Percentiles rank a stretch among this genome's conserved stretches.
These are phyloP conservation scores for Peniophora sp. DNA, from an alignment of 1,284 basidiomycete genomes.

Conservation along the genomic window DNA sequence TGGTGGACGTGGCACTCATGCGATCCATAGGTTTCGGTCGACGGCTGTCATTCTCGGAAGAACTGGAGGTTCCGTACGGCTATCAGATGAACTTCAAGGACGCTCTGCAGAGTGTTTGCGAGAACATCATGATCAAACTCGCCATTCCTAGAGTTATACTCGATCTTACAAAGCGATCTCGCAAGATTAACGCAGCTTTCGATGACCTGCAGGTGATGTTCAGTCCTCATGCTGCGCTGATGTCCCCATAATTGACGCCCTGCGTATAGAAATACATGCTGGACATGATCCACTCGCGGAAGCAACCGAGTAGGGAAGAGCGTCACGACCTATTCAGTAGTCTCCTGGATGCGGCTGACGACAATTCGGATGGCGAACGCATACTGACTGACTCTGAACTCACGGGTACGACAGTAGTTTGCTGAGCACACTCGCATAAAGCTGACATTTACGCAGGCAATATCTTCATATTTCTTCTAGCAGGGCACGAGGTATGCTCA, in stretches of 20 bases:
- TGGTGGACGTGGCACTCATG: too few relatives aligned
- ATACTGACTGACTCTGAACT: constrained; percentile 35
- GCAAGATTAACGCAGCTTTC: constrained; percentile 26
- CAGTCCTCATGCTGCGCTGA: background rate
- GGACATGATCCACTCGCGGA: constrained; percentile 41
- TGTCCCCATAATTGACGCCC: background rate
- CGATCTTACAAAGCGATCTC: constrained; percentile 24
- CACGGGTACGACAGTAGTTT: constrained; percentile 10
- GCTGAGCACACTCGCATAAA: too few relatives aligned
- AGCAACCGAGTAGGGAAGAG: constrained; percentile 24
- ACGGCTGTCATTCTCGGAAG: constrained; percentile 10
- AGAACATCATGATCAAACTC: constrained; percentile 30
- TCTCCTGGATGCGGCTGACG: constrained; percentile 35
- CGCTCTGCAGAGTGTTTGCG: constrained; percentile 36
- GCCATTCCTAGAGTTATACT: constrained; percentile 33
- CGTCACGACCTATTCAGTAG: constrained; percentile 41
- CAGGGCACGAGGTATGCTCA: constrained; percentile 34
- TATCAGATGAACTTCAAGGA: constrained; percentile 19
- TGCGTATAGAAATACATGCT: constrained; percentile 35
- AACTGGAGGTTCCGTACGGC: constrained; percentile 6
- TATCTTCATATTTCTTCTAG: constrained; percentile 34
- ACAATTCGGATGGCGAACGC: constrained; percentile 13
- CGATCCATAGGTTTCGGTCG: constrained; percentile 35
- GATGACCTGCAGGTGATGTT: constrained; percentile 32
- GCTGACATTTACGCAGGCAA: constrained; percentile 22